Conservation (phyloP, 164 flowering plant species). For the Berberis vulgaris region DNA sequence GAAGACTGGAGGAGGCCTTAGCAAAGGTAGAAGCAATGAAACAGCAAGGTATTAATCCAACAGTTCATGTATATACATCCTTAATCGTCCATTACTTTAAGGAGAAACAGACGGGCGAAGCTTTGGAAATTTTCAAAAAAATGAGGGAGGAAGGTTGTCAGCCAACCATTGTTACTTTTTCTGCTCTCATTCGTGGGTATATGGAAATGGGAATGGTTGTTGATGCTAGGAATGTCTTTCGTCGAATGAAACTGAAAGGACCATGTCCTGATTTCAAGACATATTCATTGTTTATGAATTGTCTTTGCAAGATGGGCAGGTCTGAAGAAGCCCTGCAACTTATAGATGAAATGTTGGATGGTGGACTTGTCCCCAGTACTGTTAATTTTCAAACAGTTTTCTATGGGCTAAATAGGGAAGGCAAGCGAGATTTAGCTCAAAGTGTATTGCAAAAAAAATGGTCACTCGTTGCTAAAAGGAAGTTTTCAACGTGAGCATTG, state of each 20-base stretch:
- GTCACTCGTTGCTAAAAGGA: constrained; percentile 33
- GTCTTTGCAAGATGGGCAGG: constrained; percentile 53
- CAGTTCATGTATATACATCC: constrained; percentile 77
- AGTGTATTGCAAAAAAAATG: constrained; percentile 44
- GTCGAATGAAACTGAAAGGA: constrained; percentile 45
- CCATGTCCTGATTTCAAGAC: constrained; percentile 79
- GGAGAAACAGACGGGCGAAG: constrained; percentile 44
- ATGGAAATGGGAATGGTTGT: constrained; percentile 37
- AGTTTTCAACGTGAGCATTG: constrained; percentile 8
- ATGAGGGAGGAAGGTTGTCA: constrained; percentile 55
- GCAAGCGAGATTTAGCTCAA: constrained; percentile 58
- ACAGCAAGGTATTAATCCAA: constrained; percentile 42
- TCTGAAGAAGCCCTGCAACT: constrained; percentile 78
- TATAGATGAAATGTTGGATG: constrained; percentile 52
- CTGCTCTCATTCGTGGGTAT: constrained; percentile 61
- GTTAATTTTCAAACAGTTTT: constrained; percentile 57
- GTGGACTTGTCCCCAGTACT: constrained; percentile 64
- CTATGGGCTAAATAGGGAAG: constrained; percentile 78
- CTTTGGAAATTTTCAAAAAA: constrained; percentile 37
- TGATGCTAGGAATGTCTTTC: constrained; percentile 66
- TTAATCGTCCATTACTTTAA: constrained; percentile 52
- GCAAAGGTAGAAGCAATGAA: constrained; percentile 60
- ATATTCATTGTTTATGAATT: constrained; percentile 60
- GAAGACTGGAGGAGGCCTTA: constrained; percentile 51
- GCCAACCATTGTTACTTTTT: constrained; percentile 68